Evolutionary conservation across 1,139 yeast genomes (phyloP).

Genomic region (Pichia sp.): DNA sequence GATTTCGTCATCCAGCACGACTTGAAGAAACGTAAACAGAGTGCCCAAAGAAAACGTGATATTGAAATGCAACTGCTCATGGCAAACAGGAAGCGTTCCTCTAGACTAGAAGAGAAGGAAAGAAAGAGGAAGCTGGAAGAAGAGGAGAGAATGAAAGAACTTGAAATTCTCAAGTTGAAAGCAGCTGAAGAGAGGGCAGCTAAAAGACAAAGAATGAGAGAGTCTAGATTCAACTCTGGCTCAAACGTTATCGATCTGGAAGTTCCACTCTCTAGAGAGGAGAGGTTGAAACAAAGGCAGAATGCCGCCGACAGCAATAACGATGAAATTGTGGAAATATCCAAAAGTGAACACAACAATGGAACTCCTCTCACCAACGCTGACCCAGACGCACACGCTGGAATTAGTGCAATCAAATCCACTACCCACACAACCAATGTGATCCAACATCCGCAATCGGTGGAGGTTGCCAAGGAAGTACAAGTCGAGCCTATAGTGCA

Average conservation of each 20-base stretch:
- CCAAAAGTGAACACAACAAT: too few relatives aligned
- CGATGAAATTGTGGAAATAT: too few relatives aligned
- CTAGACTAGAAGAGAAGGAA: constrained; percentile 49
- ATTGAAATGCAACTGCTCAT: constrained; percentile 44
- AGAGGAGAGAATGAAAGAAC: constrained; percentile 34
- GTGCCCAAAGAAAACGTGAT: constrained; percentile 41
- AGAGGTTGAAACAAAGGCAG: constrained; percentile 36
- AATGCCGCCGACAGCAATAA: too few relatives aligned
- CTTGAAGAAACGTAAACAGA: constrained; percentile 38
- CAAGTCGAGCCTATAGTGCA: too few relatives aligned
- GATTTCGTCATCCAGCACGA: constrained; percentile 28
- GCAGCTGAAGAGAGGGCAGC: constrained; percentile 30
- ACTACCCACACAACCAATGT: too few relatives aligned
- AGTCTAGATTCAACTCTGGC: constrained; percentile 19
- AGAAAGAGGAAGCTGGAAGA: constrained; percentile 38
- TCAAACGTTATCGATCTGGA: constrained; percentile 17
- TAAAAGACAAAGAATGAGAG: constrained; percentile 33
- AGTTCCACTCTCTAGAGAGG: constrained; percentile 31
- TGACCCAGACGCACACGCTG: neutral
- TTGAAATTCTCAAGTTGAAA: constrained; percentile 30
- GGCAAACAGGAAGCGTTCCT: constrained; percentile 47
- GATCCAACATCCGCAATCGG: too few relatives aligned
- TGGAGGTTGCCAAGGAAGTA: too few relatives aligned
- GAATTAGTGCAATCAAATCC: too few relatives aligned
- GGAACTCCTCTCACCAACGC: too few relatives aligned